Conservation (phyloP, 371 early-diverging fungal genomes). For the Mortierella sp. region DNA sequence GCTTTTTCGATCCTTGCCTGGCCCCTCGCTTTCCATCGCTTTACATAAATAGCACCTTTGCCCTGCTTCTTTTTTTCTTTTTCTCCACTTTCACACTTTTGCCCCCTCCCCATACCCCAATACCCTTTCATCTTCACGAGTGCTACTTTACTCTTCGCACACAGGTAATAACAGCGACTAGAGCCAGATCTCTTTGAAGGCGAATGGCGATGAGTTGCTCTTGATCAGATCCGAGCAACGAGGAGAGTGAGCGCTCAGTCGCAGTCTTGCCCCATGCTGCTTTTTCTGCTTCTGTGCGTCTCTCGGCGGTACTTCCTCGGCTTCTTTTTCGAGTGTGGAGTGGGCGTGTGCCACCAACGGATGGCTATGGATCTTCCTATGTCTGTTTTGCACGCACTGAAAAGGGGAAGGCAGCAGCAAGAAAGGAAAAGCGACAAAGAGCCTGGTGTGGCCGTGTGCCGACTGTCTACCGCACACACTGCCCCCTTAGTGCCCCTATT, state of each 20-base stretch:
- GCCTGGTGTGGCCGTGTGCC: not conserved
- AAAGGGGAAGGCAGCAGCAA: not conserved
- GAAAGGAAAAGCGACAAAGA: not conserved
- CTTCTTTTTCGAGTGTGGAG: not conserved
- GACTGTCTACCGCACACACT: not conserved
- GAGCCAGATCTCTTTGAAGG: too few relatives aligned
- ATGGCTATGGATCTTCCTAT: not conserved
- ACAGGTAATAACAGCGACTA: not conserved
- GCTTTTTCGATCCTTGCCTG: not conserved
- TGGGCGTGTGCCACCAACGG: not conserved
- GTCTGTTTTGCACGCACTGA: not conserved
- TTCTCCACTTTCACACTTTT: not conserved
- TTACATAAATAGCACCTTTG: constrained; percentile 10
- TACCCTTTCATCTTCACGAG: not conserved
- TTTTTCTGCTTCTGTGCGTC: not conserved
- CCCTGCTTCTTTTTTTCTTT: not conserved
- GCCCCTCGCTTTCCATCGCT: not conserved
- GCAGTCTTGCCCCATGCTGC: too few relatives aligned
- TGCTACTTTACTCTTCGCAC: not conserved
- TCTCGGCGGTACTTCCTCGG: not conserved
- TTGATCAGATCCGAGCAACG: not conserved
- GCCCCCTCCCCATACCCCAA: not conserved
- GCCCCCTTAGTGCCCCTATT: constrained; percentile 10
- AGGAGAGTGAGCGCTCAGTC: not conserved
- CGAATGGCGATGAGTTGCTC: not conserved